Conservation (phyloP, 2,329 filamentous ascomycete species). For the Chaetomium sp. region DNA sequence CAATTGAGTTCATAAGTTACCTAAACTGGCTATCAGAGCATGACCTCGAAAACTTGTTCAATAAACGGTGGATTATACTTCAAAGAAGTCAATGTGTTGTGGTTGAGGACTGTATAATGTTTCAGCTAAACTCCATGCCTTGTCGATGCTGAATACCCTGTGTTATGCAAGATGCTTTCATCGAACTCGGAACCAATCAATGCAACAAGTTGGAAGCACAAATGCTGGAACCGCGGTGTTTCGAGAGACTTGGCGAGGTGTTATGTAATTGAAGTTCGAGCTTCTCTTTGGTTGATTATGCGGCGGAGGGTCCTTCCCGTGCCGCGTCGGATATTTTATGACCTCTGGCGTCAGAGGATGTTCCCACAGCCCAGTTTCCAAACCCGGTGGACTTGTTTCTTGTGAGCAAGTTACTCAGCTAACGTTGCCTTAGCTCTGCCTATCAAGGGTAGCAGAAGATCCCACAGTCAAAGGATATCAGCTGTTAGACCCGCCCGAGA, state of each 20-base stretch:
- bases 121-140: too few relatives aligned
- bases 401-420: too few relatives aligned
- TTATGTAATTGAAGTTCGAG: not conserved
- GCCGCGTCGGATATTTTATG: slow-evolving; percentile 13
- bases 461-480: too few relatives aligned
- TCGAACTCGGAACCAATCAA: slow-evolving; percentile 17
- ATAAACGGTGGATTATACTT: not conserved
- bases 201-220: too few relatives aligned
- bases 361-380: slow-evolving; percentile 11
- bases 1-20: too few relatives aligned
- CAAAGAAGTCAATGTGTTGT: not conserved
- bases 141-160: not conserved
- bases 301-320: slow-evolving; percentile 13
- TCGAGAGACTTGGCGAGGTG: not conserved
- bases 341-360: slow-evolving; percentile 13
- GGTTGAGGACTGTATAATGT: not conserved
- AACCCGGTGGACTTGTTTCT: too few relatives aligned
- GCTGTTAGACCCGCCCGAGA: too few relatives aligned
- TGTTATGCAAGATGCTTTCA: slow-evolving; percentile 1
- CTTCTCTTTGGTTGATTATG: not conserved
- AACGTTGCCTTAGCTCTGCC: too few relatives aligned
- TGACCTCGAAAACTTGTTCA: too few relatives aligned
- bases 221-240: not conserved
- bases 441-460: too few relatives aligned
- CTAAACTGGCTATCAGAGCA: too few relatives aligned